Evolutionary conservation across 208 protist genomes (phyloP).

Genomic region (Acanthamoeba castellanii): DNA sequence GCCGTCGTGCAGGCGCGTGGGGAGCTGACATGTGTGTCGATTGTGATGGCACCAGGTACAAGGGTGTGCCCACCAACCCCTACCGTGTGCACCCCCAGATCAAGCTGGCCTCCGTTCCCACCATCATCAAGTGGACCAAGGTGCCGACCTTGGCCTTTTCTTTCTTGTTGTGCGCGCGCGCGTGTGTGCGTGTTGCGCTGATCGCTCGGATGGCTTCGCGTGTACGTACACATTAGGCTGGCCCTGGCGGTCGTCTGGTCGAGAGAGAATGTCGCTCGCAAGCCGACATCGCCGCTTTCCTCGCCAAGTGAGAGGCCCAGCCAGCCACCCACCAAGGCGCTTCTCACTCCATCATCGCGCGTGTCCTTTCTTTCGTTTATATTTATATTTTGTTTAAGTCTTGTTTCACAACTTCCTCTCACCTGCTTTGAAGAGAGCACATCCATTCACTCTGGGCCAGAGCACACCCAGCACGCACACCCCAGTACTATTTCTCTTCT

Average conservation of each 20-base stretch:
- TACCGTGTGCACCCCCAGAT: conserved; percentile 30
- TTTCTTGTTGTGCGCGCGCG: not conserved
- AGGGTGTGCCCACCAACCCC: not conserved
- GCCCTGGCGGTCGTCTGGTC: not conserved
- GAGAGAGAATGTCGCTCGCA: not conserved
- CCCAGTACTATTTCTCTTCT: not conserved
- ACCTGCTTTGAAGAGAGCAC: too few relatives aligned
- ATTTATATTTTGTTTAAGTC: too few relatives aligned
- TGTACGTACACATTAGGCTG: not conserved
- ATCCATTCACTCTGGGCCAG: too few relatives aligned
- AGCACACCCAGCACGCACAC: too few relatives aligned
- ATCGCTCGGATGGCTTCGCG: not conserved
- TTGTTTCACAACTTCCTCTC: too few relatives aligned
- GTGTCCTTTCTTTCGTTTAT: too few relatives aligned
- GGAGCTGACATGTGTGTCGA: not conserved
- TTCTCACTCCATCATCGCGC: too few relatives aligned
- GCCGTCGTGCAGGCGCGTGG: too few relatives aligned
- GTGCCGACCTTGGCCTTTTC: too few relatives aligned
- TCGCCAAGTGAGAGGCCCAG: too few relatives aligned
- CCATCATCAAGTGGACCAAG: conserved; percentile 47
- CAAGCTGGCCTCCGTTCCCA: not conserved
- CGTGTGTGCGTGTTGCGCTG: not conserved
- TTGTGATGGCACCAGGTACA: not conserved
- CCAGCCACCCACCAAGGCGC: too few relatives aligned
- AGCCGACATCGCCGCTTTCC: not conserved